phyloP scores from a whole-genome alignment of 2,329 filamentous ascomycete genomes.

The Lithohypha guttulata region DNA sequence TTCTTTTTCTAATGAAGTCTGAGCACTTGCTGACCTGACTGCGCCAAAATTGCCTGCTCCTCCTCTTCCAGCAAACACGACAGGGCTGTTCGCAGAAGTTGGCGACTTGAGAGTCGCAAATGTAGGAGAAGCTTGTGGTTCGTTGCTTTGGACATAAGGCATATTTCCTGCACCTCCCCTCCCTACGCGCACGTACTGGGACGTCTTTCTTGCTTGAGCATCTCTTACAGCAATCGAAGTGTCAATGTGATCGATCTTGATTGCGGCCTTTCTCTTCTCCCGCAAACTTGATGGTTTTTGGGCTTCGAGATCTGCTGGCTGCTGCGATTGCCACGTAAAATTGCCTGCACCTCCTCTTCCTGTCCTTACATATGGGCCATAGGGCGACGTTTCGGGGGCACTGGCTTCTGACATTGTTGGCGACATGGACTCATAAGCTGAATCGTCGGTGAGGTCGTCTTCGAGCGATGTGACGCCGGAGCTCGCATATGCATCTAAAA shows the following conservation, averaged over 20 bases:
- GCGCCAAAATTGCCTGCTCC: conserved; percentile 49
- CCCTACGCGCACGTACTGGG: conserved; percentile 14
- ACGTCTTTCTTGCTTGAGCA: conserved; percentile 11
- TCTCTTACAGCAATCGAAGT: conserved; percentile 11
- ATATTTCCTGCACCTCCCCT: conserved; percentile 19
- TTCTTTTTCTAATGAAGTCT: conserved; percentile 12
- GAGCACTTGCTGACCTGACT: conserved; percentile 10
- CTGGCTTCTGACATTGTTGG: conserved; percentile 1
- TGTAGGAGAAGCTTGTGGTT: conserved; percentile 17
- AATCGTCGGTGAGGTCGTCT: conserved; percentile 12
- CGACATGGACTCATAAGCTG: conserved; percentile 8
- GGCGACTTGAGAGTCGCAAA: conserved; percentile 17
- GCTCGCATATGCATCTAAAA: conserved; percentile 21
- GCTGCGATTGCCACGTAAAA: conserved; percentile 40
- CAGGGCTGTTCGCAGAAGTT: conserved; percentile 21
- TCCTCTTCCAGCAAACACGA: conserved; percentile 40
- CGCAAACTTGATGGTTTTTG: conserved; percentile 23
- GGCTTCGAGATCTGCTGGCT: conserved; percentile 35
- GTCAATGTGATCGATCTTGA: conserved; percentile 17
- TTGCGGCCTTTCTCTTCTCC: conserved; percentile 17
- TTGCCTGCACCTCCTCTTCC: conserved; percentile 57
- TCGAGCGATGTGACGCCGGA: conserved; percentile 14
- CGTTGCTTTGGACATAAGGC: conserved; percentile 10
- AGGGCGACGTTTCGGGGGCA: conserved; percentile 19
- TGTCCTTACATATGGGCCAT: conserved; percentile 36